Evolutionary conservation across 2,329 filamentous ascomycete species (phyloP), one percentile per base, ranked within the genome.

Genomic region (Leptographium galeiforme): DNA sequence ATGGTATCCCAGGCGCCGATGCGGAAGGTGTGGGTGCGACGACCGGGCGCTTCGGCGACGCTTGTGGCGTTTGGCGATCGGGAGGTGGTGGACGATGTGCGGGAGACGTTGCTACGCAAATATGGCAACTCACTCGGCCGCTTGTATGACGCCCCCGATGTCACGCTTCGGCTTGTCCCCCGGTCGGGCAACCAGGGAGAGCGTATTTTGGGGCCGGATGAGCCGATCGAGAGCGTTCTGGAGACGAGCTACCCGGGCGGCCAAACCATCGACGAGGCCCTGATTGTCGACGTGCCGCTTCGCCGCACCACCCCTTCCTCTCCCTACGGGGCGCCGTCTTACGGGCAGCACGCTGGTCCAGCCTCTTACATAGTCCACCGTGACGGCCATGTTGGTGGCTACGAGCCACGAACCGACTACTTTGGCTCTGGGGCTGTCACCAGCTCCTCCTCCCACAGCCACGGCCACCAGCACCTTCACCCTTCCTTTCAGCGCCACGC

Each of bases 21-120:
- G 55, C 79, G 88, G 66, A 96, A 95, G 75, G 83, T 97, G 62
- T 98, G 93, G 93, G 91, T 97, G 65, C 93, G 86, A 73, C 79
- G 91, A 62, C 86, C 87, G 19, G 79, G 84, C 59, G 87, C 84
- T 55, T 96, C 91, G 54, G 82, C 91, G 41, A 98, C 93, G 14
- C 75, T 93, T 62, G 85, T 98, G 53, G 82, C 85, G 56, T 86
- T 95, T 62, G 77, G 81, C 61, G 87, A 95, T 63, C 89, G 94
- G 62, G 89, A 95, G 64, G 72, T 97, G 61, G 90, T 97, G 54
- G 93, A 98, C 67, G 91, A 96, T 68, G 84, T 95, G 57, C 85
- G 91, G 61, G 93, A 96, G 61, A 81, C 89, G 74, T 93, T 97
- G 54, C 72, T 97, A 61, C 82, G 81, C 63, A 97, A 97, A 72